Base-by-base conservation (phyloP, 106 monocot species). In the Platanthera zijinensis region DNA sequence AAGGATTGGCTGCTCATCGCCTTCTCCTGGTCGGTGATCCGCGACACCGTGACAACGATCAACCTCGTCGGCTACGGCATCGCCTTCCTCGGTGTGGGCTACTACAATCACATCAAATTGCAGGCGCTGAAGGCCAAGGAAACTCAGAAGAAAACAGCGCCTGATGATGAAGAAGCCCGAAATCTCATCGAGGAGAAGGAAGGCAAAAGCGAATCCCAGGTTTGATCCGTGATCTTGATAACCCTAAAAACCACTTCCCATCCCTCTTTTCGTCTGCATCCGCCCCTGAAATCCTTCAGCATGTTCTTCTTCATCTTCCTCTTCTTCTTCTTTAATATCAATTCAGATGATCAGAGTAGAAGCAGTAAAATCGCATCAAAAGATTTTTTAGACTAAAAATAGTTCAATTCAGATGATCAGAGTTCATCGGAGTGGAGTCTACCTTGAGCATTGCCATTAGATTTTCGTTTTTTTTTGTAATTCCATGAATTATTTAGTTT, bases 1-100 rank as follows among this genome's bases (percentile, higher is more conserved):
- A 79, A 79, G 79, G 79, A 79, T 15, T 79, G 79, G 79, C 73
- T 79, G 15, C 73, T 79, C 13, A 79, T 78, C 48, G 78, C 71
- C 18, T 78, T 78, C 57, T 78, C 78, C 0, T 78, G 78, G 78
- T 78, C 78, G 8, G 79, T 79, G 47, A 79, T 79, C 21, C 71
- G 79, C 45, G 79, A 79, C 48, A 79, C 72, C 6, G 73, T 79
- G 6, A 79, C 79, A 9, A 73, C 73, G 3, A 61, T 79, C 14
- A 79, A 79, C 56, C 71, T 79, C 72, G 5, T 79, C 21, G 79
- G 79, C 46, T 79, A 79, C 9, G 73, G 79, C 48, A 72, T 78
- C 21, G 80, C 72, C 7, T 71, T 79, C 51, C 53, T 79, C 28
- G 69, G 78, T 6, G 78, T 78, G 52, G 78, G 71, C 5, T 78